These are phyloP conservation scores for Quercus tomentella DNA, from an alignment of 331 rosid genomes.

Conservation along the genomic window DNA sequence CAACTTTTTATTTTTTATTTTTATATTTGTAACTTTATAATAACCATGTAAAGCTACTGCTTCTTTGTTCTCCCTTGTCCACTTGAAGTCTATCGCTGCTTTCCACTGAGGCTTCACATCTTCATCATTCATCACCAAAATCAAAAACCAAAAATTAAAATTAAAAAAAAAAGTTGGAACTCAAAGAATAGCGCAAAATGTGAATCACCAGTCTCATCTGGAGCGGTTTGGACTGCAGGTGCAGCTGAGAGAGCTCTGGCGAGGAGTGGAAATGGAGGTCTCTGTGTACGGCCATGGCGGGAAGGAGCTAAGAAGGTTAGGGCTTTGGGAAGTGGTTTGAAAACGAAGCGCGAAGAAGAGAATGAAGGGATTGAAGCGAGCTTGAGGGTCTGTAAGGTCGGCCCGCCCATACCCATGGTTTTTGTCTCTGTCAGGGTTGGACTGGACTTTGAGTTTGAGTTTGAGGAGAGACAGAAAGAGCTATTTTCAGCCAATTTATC, in stretches of 20 bases:
- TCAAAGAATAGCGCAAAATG: not conserved
- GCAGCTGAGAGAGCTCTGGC: constrained; percentile 48
- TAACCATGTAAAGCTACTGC: too few species aligned
- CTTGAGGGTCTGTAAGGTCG: constrained; percentile 42
- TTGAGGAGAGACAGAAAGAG: too few species aligned
- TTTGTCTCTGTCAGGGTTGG: too few species aligned
- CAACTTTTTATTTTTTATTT: too few species aligned
- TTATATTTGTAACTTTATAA: too few species aligned
- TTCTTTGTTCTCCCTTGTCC: constrained; percentile 61
- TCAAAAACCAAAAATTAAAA: not conserved
- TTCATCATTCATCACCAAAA: constrained; percentile 9
- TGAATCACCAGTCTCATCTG: constrained; percentile 46
- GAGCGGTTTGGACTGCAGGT: constrained; percentile 29
- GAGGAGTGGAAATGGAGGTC: constrained; percentile 22
- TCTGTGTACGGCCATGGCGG: constrained; percentile 25
- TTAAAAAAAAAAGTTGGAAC: not conserved
- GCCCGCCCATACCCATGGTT: constrained; percentile 41
- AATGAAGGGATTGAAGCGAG: constrained; percentile 36
- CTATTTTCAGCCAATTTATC: too few species aligned
- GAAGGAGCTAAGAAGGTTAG: constrained; percentile 5
- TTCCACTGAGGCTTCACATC: constrained; percentile 75
- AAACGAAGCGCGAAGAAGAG: constrained; percentile 26
- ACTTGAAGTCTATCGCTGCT: constrained; percentile 86
- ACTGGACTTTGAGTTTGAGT: too few species aligned
- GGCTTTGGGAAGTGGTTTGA: constrained; percentile 17